Evolutionary conservation across 75 land plant species (phyloP).

Genomic region (Gnetum montanum): DNA sequence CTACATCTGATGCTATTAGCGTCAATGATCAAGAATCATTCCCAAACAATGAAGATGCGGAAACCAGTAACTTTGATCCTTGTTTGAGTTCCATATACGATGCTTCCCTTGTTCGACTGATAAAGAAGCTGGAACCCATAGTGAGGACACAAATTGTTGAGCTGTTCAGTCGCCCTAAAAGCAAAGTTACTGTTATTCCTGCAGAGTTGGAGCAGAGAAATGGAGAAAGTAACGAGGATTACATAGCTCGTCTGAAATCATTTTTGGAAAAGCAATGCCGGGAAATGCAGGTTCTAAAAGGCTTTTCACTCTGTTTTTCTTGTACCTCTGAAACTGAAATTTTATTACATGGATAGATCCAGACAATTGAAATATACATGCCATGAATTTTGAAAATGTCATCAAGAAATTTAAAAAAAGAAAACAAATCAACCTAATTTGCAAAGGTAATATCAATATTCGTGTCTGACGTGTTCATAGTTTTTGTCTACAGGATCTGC

Average conservation of each 20-base stretch:
- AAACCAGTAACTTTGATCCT: constrained; percentile 39
- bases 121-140: constrained; percentile 53
- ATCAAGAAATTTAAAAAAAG: neutral
- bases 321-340: too few relatives aligned
- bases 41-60: constrained; percentile 11
- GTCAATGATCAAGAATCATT: constrained; percentile 44
- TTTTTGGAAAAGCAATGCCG: constrained; percentile 81
- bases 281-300: constrained; percentile 99
- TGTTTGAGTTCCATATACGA: constrained; percentile 56
- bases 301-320: neutral
- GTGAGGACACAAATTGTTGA: constrained; percentile 70
- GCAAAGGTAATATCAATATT: too few relatives aligned
- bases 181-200: constrained; percentile 48
- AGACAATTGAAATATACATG: too few relatives aligned
- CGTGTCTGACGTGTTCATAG: neutral
- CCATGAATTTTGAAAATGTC: too few relatives aligned
- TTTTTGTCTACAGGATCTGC: constrained; percentile 51
- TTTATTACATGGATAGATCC: constrained; percentile 1
- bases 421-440: too few relatives aligned
- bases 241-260: constrained; percentile 49
- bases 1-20: constrained; percentile 45
- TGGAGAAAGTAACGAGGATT: constrained; percentile 74
- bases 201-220: constrained; percentile 56
- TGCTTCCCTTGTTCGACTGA: constrained; percentile 42
- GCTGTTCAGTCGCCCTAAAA: constrained; percentile 66